Evolutionary conservation across 371 early-diverging fungal genomes (phyloP).

Genomic region (Dinochytrium kinnereticum): DNA sequence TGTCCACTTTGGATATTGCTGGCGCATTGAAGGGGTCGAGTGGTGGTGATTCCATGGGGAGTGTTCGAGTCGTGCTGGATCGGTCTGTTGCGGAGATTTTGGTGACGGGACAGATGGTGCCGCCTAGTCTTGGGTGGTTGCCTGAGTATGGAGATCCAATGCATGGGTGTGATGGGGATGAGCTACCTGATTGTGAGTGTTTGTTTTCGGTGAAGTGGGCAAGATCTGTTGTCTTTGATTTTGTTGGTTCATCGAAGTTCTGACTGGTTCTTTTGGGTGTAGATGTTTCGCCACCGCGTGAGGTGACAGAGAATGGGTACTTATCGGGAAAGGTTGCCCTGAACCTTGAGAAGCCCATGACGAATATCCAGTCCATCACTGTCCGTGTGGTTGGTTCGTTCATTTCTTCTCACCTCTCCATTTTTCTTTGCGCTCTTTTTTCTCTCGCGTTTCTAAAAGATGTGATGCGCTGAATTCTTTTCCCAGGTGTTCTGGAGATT

Average conservation of each 20-base stretch:
- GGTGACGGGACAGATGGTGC: neutral
- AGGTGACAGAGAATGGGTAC: neutral
- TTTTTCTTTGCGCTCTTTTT: too few species aligned
- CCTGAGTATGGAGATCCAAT: conserved; percentile 11
- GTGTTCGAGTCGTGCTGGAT: neutral
- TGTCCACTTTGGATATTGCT: neutral
- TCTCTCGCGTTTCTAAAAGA: neutral
- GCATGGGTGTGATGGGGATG: neutral
- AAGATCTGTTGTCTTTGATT: neutral
- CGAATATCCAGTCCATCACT: neutral
- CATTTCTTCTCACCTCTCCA: too few species aligned
- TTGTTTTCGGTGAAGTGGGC: neutral
- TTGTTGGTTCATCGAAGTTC: neutral
- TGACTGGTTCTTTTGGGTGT: neutral
- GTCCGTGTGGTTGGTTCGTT: neutral
- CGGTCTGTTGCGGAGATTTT: neutral
- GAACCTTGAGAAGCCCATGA: neutral
- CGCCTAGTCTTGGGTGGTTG: neutral
- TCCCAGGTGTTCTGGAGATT: conserved; percentile 4
- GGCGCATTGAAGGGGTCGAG: neutral
- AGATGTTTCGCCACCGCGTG: conserved; percentile 1
- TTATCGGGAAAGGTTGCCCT: neutral
- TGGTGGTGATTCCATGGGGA: neutral
- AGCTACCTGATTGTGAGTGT: conserved; percentile 12
- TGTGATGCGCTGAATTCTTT: neutral